These are phyloP conservation scores for Zygosaccharomyces kombuchaensis DNA, from an alignment of 805 yeast species.

Conservation along the genomic window DNA sequence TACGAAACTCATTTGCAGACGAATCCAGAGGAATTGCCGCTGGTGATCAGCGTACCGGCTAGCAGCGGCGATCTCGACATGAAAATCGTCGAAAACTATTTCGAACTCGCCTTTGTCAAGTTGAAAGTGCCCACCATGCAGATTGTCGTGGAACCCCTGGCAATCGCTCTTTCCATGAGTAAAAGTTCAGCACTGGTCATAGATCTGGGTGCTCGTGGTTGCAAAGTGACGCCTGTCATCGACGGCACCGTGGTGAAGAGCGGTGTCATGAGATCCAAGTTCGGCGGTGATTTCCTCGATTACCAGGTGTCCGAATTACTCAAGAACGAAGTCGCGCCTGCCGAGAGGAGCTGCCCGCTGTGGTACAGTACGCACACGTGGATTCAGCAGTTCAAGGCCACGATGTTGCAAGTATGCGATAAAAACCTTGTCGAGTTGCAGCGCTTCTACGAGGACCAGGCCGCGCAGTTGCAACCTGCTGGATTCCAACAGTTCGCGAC, in stretches of 20 bases:
- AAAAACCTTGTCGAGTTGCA: constrained; percentile 24
- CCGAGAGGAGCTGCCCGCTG: constrained; percentile 13
- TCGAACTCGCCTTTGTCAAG: constrained; percentile 71
- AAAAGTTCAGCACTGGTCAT: constrained; percentile 73
- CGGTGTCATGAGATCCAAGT: constrained; percentile 61
- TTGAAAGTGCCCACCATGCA: constrained; percentile 74
- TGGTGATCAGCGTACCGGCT: constrained; percentile 44
- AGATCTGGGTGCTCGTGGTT: constrained; percentile 69
- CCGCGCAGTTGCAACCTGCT: constrained; percentile 21
- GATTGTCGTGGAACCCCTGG: constrained; percentile 69
- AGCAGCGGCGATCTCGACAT: constrained; percentile 21
- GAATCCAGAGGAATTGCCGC: constrained; percentile 58
- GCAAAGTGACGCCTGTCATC: constrained; percentile 69
- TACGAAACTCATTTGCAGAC: constrained; percentile 48
- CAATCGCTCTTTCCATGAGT: constrained; percentile 73
- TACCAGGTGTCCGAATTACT: constrained; percentile 42
- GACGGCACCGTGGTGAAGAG: constrained; percentile 70
- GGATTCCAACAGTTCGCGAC: constrained; percentile 11
- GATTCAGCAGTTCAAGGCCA: constrained; percentile 31
- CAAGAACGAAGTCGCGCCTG: neutral
- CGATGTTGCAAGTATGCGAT: constrained; percentile 31
- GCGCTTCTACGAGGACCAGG: constrained; percentile 25
- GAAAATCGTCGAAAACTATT: constrained; percentile 50
- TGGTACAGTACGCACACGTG: constrained; percentile 31
- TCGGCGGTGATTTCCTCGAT: constrained; percentile 82